Percentiles rank a stretch among this genome's conserved stretches.
Conservation (phyloP, 495 filamentous ascomycete genomes). For the Hypoxylon rickii region DNA sequence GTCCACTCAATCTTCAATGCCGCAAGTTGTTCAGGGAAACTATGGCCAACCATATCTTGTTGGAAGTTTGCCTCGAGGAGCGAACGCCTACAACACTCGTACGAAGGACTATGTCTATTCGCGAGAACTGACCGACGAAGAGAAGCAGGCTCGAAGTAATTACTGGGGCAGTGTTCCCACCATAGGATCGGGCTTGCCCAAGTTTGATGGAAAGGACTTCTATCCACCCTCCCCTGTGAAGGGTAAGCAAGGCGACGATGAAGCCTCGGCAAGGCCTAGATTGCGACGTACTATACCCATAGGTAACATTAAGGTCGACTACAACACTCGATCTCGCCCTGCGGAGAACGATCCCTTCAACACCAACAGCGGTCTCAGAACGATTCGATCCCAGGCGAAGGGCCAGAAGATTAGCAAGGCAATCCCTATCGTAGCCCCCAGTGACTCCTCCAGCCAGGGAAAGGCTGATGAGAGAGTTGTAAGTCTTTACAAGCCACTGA, state of each 20-base stretch:
- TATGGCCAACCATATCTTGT: constrained; percentile 47
- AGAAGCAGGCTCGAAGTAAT: constrained; percentile 51
- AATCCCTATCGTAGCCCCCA: constrained; percentile 39
- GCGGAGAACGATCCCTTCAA: constrained; percentile 46
- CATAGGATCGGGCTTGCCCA: constrained; percentile 52
- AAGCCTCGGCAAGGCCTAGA: neutral
- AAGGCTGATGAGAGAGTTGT: neutral
- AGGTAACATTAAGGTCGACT: constrained; percentile 13
- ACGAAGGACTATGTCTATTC: constrained; percentile 51
- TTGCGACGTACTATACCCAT: constrained; percentile 4
- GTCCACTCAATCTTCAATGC: constrained; percentile 31
- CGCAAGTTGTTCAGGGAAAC: neutral
- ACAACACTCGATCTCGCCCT: constrained; percentile 19
- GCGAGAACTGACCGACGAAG: constrained; percentile 52
- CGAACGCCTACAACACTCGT: constrained; percentile 38
- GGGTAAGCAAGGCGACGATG: constrained; percentile 13
- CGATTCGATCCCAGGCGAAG: constrained; percentile 27
- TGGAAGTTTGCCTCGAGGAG: constrained; percentile 46
- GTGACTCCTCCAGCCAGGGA: constrained; percentile 11
- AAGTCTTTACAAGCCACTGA: constrained; percentile 1
- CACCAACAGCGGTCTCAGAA: constrained; percentile 34
- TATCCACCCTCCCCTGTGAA: constrained; percentile 58
- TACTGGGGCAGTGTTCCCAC: constrained; percentile 57
- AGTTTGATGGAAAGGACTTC: constrained; percentile 62
- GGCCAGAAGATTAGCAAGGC: constrained; percentile 35